phyloP scores from a whole-genome alignment of 345 rosid genomes.

The Camelina laxa region DNA sequence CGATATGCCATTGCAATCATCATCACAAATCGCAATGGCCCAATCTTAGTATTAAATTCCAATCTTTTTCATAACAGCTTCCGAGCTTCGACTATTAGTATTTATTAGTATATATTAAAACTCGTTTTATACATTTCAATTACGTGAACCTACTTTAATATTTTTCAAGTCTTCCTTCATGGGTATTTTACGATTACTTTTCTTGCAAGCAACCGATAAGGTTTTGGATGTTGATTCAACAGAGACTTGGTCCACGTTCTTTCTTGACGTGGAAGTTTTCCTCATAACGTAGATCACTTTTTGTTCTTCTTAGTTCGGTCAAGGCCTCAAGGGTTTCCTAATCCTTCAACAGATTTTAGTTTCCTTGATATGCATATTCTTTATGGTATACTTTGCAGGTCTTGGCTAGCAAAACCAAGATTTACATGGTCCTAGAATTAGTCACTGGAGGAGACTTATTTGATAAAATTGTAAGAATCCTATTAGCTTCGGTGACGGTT shows the following conservation, averaged over 20 bases:
- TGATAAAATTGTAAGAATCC: constrained; percentile 68
- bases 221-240: background rate
- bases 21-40: background rate
- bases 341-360: background rate
- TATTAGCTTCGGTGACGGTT: background rate
- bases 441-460: constrained; percentile 88
- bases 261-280: background rate
- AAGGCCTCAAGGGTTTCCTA: background rate
- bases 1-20: background rate
- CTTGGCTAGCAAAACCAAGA: constrained; percentile 85
- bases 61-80: constrained; percentile 2
- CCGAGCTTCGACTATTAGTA: background rate
- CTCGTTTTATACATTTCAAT: constrained; percentile 15
- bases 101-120: background rate
- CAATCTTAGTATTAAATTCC: background rate
- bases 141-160: constrained; percentile 16
- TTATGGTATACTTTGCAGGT: constrained; percentile 54
- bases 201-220: constrained; percentile 16
- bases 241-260: constrained; percentile 9
- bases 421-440: constrained; percentile 83
- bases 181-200: constrained; percentile 8
- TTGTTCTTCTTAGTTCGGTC: background rate
- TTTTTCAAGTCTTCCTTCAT: constrained; percentile 1
- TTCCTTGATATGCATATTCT: background rate
- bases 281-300: background rate